Conservation (phyloP, 495 filamentous ascomycete species). For the Trichocladium uniseriatum region DNA sequence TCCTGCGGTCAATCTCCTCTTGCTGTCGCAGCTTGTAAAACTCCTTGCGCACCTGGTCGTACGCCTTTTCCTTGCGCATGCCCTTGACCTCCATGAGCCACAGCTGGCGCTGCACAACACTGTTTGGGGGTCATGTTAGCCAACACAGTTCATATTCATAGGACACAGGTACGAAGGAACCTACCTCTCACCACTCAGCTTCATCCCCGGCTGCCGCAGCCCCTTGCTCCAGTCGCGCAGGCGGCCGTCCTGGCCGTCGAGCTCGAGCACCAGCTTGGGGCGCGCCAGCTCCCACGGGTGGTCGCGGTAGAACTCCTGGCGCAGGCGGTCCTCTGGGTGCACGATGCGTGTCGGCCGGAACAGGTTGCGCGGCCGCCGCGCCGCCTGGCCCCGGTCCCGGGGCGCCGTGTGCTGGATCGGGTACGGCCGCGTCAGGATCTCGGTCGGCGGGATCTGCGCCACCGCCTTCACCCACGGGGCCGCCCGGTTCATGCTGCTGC, state of each 20-base stretch:
- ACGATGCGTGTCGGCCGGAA: constrained; percentile 69
- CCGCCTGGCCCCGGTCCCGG: constrained; percentile 28
- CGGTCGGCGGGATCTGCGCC: constrained; percentile 65
- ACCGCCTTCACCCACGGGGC: constrained; percentile 75
- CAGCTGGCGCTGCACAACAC: constrained; percentile 87
- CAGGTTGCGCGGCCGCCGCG: constrained; percentile 52
- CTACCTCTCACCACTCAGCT: constrained; percentile 79
- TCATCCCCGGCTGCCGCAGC: constrained; percentile 67
- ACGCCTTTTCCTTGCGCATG: constrained; percentile 58
- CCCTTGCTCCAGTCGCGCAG: constrained; percentile 67
- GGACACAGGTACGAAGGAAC: not conserved
- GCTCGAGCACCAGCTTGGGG: constrained; percentile 74
- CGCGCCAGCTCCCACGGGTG: constrained; percentile 97
- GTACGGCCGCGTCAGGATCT: constrained; percentile 58
- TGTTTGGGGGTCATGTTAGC: constrained; percentile 24
- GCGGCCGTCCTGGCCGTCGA: constrained; percentile 70
- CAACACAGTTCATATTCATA: not conserved
- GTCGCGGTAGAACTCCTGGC: constrained; percentile 74
- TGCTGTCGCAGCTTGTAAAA: constrained; percentile 77
- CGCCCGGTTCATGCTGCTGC: constrained; percentile 15
- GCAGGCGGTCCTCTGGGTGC: constrained; percentile 80
- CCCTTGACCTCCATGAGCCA: constrained; percentile 64
- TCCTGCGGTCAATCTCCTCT: constrained; percentile 73
- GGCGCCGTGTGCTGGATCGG: constrained; percentile 53
- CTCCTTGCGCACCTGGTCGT: constrained; percentile 79